Evolutionary conservation across 352 stramenopile species (phyloP).

Genomic region (Phytophthora sansomeana): DNA sequence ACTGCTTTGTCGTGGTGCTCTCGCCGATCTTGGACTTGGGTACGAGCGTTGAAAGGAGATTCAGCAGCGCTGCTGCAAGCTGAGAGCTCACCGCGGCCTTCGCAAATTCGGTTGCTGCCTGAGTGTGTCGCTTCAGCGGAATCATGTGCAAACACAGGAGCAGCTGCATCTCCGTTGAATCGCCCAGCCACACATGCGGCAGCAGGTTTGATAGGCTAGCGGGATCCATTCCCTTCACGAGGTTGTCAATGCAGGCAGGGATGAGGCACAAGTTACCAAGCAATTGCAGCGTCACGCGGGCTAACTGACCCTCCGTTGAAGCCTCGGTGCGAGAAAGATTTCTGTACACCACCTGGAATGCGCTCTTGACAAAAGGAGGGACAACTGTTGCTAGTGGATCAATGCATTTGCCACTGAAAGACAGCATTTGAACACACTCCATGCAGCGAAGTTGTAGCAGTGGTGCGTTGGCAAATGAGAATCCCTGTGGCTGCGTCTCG

Average conservation of each 20-base stretch:
- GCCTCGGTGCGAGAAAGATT: slow-evolving; percentile 80
- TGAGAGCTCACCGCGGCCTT: slow-evolving; percentile 83
- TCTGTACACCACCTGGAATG: slow-evolving; percentile 87
- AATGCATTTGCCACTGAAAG: slow-evolving; percentile 85
- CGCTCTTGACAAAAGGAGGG: slow-evolving; percentile 87
- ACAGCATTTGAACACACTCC: slow-evolving; percentile 89
- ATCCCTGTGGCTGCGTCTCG: slow-evolving; percentile 80
- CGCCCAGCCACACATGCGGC: slow-evolving; percentile 79
- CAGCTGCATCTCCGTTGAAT: slow-evolving; percentile 85
- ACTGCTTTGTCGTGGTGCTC: slow-evolving; percentile 84
- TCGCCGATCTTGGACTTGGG: slow-evolving; percentile 85
- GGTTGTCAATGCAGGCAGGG: slow-evolving; percentile 86
- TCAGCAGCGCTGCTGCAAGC: slow-evolving; percentile 81
- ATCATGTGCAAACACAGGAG: slow-evolving; percentile 90
- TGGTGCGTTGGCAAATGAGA: slow-evolving; percentile 79
- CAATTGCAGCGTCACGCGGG: slow-evolving; percentile 81
- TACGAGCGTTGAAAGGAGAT: slow-evolving; percentile 80
- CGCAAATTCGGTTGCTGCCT: slow-evolving; percentile 85
- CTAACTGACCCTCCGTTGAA: slow-evolving; percentile 83
- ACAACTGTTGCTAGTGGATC: slow-evolving; percentile 77
- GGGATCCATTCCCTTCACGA: slow-evolving; percentile 90
- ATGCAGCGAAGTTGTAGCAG: slow-evolving; percentile 86
- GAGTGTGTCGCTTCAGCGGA: slow-evolving; percentile 86
- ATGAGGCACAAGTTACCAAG: slow-evolving; percentile 88
- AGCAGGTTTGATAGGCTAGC: slow-evolving; percentile 73